Base-by-base conservation (phyloP, 2,329 filamentous ascomycete species). In the Colletotrichum coccodes region DNA sequence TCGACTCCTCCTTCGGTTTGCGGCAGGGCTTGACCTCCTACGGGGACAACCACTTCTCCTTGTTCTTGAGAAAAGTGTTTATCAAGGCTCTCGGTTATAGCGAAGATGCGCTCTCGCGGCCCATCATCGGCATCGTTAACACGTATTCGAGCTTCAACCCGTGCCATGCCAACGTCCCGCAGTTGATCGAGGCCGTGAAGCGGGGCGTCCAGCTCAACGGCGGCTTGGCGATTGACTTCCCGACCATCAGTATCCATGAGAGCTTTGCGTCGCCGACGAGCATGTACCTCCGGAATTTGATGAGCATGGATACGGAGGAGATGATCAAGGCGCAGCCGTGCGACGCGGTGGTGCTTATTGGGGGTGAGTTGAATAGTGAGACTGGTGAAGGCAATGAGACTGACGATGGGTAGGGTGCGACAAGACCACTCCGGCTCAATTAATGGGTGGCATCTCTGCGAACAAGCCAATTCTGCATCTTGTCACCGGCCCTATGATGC, bases 271-370 rank as follows among this genome's bases (percentile, higher is more conserved):
- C 85, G 50, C 91, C 91, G 3, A 93, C 91, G 5, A 93, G 91
- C 79, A 93, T 94, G 92, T 93, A 89, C 63, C 75, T 94, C 54
- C 79, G 92, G 36, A 94, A 94, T 71, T 75, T 94, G 64, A 94
- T 94, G 91, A 91, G 89, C 72, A 92, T 94, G 90, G 92, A 94
- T 75, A 94, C 92, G 0, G 92, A 94, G 76, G 91, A 94, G 80
- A 94, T 94, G 91, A 89, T 93, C 60, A 82, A 83, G 49, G 91
- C 91, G 0, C 91, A 94, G 77, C 91, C 91, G 0, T 84, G 91
- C 18, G 91, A 94, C 78, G 88, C 89, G 0, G 88, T 89, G 11
- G 85, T 92, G 16, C 82, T 91, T 71, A 90, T 93, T 72, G 91
- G 91, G 54, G 91, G 89, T 89, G 64, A 70, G 79, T 77, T 4